Evolutionary conservation across 306 rosid genomes (phyloP), one percentile per base, ranked within the genome.

Genomic region (Calophaca sinica): DNA sequence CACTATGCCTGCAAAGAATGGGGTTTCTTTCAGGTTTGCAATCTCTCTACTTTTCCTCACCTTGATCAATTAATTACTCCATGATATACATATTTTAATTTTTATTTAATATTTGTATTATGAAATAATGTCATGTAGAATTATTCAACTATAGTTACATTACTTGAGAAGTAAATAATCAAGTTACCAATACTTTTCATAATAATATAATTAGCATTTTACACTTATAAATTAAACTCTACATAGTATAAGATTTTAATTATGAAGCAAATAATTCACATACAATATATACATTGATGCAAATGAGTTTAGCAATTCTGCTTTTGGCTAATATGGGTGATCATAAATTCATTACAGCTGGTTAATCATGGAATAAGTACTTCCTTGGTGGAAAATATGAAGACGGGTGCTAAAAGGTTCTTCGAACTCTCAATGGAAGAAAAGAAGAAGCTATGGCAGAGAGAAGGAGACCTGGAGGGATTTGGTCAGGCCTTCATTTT

Each of bases 21-120:
- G 90, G 88, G 90, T 35, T 87, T 86, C 80, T 87, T 84, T 41
- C 88, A 84, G 83, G 88, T 82, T 50, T 44, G 15, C 36, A 20
- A 1, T 26, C 9, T 5, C 75, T 63, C 26, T 5, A 11, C 28
- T 14, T 11, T 3, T 29, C 4, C 11, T 33, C 26, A 20, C 26
- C 26, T 20, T 20, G 26, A 0, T 20, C 26, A 20, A 20, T 20
- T 20, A 20, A 20, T 33, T 33, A 2, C 36, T 33, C 36, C 36
- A 33, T 33, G 36, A 33, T 33, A 2, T 4, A 33, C 36, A 20
- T 20, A 20, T 20, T 20, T 20, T 20, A 0, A 20, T 20, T 20
- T 20, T 20, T 20, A 20, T 20, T 20, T 20, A 20, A 20, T 20
- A 20, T 20, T 20, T 20, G 26, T 20, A 20, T 20, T 20, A 20